These are phyloP conservation scores for Lyophyllum decastes DNA, from an alignment of 768 basidiomycete species.

Conservation along the genomic window DNA sequence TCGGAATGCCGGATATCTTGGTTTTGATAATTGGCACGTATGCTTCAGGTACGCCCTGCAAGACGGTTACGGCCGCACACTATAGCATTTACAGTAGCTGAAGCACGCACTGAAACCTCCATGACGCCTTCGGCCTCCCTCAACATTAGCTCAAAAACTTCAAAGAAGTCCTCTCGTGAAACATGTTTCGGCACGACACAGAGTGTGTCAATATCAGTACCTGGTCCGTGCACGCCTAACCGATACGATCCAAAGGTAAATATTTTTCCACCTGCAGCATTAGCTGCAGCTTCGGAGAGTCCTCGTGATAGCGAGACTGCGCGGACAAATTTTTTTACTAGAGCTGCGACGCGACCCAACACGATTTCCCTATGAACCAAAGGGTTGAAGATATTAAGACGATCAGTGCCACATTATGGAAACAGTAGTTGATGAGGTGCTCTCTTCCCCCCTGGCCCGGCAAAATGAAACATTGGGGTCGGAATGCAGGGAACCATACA, in stretches of 20 bases:
- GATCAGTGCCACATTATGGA: slow-evolving; percentile 1
- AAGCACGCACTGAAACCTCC: slow-evolving; percentile 80
- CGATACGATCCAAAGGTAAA: slow-evolving; percentile 99
- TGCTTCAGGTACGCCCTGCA: slow-evolving; percentile 92
- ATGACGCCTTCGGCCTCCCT: slow-evolving; percentile 78
- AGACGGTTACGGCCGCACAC: slow-evolving; percentile 8
- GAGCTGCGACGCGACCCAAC: slow-evolving; percentile 82
- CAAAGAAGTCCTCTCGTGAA: slow-evolving; percentile 94
- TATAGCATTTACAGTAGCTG: not conserved
- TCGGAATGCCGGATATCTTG: slow-evolving; percentile 87
- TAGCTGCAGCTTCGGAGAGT: slow-evolving; percentile 85
- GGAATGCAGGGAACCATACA: slow-evolving; percentile 3
- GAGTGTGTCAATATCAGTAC: slow-evolving; percentile 96
- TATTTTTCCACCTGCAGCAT: slow-evolving; percentile 94
- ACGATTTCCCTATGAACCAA: slow-evolving; percentile 77
- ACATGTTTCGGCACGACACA: slow-evolving; percentile 98
- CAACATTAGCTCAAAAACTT: slow-evolving; percentile 87
- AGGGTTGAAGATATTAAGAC: slow-evolving; percentile 19
- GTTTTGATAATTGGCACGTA: slow-evolving; percentile 95
- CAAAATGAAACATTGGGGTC: not conserved
- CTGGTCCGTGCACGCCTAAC: slow-evolving; percentile 94
- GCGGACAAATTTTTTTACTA: slow-evolving; percentile 93
- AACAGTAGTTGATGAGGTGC: slow-evolving; percentile 8
- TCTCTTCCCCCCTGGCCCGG: slow-evolving; percentile 10
- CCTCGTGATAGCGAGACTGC: slow-evolving; percentile 78